A percentile compares a stretch with the other conserved stretches of the same genome.
Conservation (phyloP, 331 rosid species). For the Phaseolus coccineus region DNA sequence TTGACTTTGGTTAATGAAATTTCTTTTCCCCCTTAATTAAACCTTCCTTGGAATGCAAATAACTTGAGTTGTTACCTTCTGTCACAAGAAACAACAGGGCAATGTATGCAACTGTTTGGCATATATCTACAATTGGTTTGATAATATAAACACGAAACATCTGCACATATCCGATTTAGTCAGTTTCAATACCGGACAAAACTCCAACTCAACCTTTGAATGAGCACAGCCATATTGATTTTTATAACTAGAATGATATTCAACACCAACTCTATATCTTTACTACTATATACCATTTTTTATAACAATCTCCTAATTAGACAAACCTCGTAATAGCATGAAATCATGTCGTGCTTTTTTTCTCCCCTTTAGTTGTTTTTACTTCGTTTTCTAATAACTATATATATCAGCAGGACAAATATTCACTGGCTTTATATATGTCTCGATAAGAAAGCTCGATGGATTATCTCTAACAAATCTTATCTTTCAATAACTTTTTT, state of each 20-base stretch:
- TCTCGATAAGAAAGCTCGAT: too few species aligned
- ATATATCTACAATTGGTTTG: neutral
- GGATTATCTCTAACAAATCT: too few species aligned
- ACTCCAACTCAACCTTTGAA: neutral
- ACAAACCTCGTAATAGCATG: too few species aligned
- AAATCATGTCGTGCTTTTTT: too few species aligned
- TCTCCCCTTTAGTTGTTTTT: too few species aligned
- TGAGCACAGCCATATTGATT: neutral
- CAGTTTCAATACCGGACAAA: neutral
- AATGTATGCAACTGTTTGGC: neutral
- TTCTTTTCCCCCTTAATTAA: neutral
- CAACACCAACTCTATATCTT: neutral
- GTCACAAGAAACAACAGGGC: neutral
- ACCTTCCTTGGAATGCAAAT: conserved; percentile 24
- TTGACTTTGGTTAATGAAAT: conserved; percentile 22
- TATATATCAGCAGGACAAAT: too few species aligned
- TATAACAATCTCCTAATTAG: too few species aligned
- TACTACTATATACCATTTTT: too few species aligned
- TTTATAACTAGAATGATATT: neutral
- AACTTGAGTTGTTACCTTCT: conserved; percentile 2
- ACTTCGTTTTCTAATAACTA: too few species aligned
- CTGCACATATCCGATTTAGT: neutral
- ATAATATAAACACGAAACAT: neutral
- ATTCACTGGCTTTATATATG: too few species aligned
- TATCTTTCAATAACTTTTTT: too few species aligned